A percentile compares a stretch with the other conserved stretches of the same genome.
These are phyloP conservation scores for Castanea sativa DNA, from an alignment of 306 rosid genomes.

Conservation along the genomic window DNA sequence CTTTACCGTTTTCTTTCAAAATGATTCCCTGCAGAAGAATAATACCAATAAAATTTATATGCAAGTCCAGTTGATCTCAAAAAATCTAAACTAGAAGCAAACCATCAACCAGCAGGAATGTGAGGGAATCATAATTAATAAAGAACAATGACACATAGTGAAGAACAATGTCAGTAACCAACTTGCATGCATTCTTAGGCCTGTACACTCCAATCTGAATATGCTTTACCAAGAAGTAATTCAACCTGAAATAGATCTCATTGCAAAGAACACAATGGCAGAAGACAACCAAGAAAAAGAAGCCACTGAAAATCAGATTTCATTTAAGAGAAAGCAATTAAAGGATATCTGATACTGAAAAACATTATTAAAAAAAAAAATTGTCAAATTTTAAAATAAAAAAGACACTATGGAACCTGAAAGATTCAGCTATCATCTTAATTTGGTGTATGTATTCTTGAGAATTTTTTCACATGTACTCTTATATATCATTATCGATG, in stretches of 20 bases:
- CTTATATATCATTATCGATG: no score
- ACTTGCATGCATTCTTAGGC: no score
- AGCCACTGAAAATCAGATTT: neutral
- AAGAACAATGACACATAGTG: neutral
- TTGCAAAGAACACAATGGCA: neutral
- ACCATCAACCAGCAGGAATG: neutral
- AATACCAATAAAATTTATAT: neutral
- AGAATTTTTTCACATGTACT: no score
- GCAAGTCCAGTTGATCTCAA: no score
- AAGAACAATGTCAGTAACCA: neutral
- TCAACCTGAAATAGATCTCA: conserved; percentile 59
- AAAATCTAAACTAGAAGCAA: neutral
- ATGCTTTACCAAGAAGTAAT: conserved; percentile 92
- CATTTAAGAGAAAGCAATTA: conserved; percentile 1
- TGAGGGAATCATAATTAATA: neutral
- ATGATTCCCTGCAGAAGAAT: conserved; percentile 69
- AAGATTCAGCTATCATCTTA: neutral
- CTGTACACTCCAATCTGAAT: conserved; percentile 53
- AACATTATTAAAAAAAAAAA: neutral
- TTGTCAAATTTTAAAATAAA: neutral
- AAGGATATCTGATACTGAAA: neutral
- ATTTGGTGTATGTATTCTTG: neutral
- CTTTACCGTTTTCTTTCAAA: conserved; percentile 71
- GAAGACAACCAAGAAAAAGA: neutral
- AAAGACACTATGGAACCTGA: neutral